Base-by-base conservation (phyloP, 164 flowering plant genomes). In the Litsea cubeba region DNA sequence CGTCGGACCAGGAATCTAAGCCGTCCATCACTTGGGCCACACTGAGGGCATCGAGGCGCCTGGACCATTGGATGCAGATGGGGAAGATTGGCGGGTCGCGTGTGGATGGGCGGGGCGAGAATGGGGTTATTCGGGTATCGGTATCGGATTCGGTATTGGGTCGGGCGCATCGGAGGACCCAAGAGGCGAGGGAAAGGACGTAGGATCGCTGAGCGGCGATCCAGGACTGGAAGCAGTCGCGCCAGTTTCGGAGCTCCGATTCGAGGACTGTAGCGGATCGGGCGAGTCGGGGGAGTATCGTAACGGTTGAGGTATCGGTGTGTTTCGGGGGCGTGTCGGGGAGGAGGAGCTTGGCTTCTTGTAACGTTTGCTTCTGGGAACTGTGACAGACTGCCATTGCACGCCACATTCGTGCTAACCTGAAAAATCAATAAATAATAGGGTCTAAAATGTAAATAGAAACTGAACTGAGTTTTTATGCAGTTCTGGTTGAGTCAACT, bases 341-440 rank as follows among this genome's bases (percentile, higher is more conserved):
- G 67, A 94, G 70, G 20, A 91, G 77, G 63, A 88, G 79, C 83
- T 91, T 95, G 60, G 98, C 97, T 70, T 90, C 98, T 58, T 90
- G 95, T 40, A 93, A 77, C 3, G 91, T 90, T 26, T 86, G 83
- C 78, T 90, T 93, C 79, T 95, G 99, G 32, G 76, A 62, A 66
- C 78, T 91, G 78, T 95, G 99, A 79, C 97, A 87, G 76, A 89
- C 92, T n/a, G 96, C 91, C 97, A 93, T 95, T 30, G 87, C 92
- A 77, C 87, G 84, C 99, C 99, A 95, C 99, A 95, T 95, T 82
- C 84, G 88, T 32, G 88, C 83, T 76, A 93, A 84, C 84, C 99
- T 95, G 88, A 30, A 30, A 30, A 30, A 4, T 5, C 32, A 30
- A 30, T 3, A 4, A 30, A 30, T 30, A 30, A 30, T 30, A 30